These are phyloP conservation scores for Acacia melanoxylon DNA, from an alignment of 306 rosid species.

Conservation along the genomic window DNA sequence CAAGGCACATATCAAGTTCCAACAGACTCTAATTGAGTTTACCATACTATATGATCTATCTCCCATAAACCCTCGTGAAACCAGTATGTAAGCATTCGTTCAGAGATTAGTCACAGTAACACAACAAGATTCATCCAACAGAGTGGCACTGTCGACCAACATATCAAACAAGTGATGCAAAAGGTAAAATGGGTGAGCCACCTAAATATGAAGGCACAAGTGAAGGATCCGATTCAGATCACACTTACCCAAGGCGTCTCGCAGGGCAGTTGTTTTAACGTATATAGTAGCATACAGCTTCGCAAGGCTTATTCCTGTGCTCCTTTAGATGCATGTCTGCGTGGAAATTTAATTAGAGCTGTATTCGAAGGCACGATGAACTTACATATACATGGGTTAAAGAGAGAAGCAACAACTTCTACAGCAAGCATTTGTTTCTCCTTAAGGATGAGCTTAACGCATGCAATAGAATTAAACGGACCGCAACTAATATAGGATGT, in stretches of 20 bases:
- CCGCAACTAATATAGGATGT: no score
- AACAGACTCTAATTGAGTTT: background rate
- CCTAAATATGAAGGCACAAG: background rate
- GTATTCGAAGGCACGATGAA: no score
- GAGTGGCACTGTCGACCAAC: background rate
- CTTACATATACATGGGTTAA: background rate
- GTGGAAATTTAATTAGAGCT: no score
- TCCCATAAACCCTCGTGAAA: background rate
- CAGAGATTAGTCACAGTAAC: background rate
- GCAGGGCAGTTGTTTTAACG: background rate
- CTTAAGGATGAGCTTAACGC: background rate
- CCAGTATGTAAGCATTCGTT: background rate
- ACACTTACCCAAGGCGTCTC: background rate
- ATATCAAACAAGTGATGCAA: background rate
- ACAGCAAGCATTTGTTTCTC: background rate
- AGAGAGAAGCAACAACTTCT: background rate
- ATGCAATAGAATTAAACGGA: no score
- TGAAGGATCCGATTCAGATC: background rate
- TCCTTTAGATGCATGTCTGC: no score
- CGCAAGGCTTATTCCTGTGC: background rate
- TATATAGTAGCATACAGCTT: background rate
- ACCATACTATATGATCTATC: background rate
- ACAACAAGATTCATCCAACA: background rate
- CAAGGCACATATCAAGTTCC: background rate
- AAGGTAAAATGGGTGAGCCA: background rate